A percentile compares a stretch with the other conserved stretches of the same genome.
Conservation (phyloP, 257 asterid species). For the Schizonepeta tenuifolia region DNA sequence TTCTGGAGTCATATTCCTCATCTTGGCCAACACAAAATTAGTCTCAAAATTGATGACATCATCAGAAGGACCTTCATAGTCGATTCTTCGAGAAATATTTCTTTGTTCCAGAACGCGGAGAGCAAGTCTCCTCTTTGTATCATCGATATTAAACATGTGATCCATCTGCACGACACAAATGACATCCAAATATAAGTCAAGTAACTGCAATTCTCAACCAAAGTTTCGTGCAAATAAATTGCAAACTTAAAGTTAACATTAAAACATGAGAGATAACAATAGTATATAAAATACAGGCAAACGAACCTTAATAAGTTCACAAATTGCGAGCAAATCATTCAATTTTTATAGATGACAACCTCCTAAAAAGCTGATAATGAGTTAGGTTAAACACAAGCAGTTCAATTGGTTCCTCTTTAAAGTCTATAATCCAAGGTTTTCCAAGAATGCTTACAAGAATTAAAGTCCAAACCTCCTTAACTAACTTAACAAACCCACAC, state of each 20-base stretch:
- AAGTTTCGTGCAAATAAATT: slow-evolving; percentile 5
- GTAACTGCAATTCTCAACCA: neutral
- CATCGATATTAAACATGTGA: slow-evolving; percentile 44
- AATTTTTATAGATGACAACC: slow-evolving; percentile 48
- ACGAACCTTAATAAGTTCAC: slow-evolving; percentile 52
- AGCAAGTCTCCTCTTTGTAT: slow-evolving; percentile 38
- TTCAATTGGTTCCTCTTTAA: neutral
- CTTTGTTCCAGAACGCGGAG: slow-evolving; percentile 36
- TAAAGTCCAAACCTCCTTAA: too few relatives aligned
- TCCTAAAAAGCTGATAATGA: slow-evolving; percentile 40
- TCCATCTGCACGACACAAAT: slow-evolving; percentile 44
- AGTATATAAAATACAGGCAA: slow-evolving; percentile 18
- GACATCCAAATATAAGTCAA: neutral
- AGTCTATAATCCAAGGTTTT: too few relatives aligned
- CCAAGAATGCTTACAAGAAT: too few relatives aligned
- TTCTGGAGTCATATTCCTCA: slow-evolving; percentile 57
- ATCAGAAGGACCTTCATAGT: slow-evolving; percentile 30
- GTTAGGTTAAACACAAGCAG: neutral
- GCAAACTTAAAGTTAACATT: neutral
- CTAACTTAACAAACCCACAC: neutral
- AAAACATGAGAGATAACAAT: neutral
- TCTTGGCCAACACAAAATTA: slow-evolving; percentile 46
- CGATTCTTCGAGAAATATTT: slow-evolving; percentile 37
- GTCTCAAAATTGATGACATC: slow-evolving; percentile 34
- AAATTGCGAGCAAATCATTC: slow-evolving; percentile 52